Percentiles rank a stretch among this genome's conserved stretches.
Conservation (phyloP, 306 rosid species). For the Cucurbita argyrosperma region DNA sequence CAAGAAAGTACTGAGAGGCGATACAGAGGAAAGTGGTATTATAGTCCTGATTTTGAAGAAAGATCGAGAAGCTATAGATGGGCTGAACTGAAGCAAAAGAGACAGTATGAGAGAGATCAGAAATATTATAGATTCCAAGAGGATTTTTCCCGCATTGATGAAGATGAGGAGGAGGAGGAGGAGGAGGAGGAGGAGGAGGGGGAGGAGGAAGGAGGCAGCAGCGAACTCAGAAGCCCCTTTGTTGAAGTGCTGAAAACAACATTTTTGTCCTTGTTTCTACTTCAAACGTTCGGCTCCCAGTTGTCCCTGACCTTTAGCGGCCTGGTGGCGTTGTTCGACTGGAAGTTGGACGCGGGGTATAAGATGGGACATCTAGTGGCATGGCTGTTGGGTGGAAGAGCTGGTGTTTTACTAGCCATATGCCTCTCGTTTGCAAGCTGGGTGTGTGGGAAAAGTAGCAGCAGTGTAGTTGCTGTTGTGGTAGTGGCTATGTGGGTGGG, state of each 20-base stretch:
- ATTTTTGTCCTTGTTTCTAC: slow-evolving; percentile 43
- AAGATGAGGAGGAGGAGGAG: slow-evolving; percentile 22
- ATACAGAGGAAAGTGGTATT: slow-evolving; percentile 28
- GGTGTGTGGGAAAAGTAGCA: slow-evolving; percentile 84
- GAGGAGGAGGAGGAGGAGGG: slow-evolving; percentile 28
- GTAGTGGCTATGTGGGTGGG: slow-evolving; percentile 83
- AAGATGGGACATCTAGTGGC: slow-evolving; percentile 64
- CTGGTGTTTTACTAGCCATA: slow-evolving; percentile 61
- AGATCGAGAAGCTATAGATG: slow-evolving; percentile 36
- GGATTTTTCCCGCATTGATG: slow-evolving; percentile 26
- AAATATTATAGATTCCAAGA: slow-evolving; percentile 20
- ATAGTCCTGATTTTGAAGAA: slow-evolving; percentile 42
- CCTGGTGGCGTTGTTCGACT: slow-evolving; percentile 55
- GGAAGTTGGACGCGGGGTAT: slow-evolving; percentile 53
- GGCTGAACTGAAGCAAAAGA: slow-evolving; percentile 48
- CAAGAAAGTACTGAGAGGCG: slow-evolving; percentile 20
- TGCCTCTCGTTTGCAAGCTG: slow-evolving; percentile 80
- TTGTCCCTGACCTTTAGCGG: slow-evolving; percentile 66
- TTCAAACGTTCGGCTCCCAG: slow-evolving; percentile 46
- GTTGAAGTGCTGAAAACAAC: slow-evolving; percentile 48
- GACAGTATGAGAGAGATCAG: slow-evolving; percentile 29
- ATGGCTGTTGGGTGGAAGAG: slow-evolving; percentile 73
- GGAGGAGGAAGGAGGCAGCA: slow-evolving; percentile 23
- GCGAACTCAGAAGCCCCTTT: slow-evolving; percentile 42
- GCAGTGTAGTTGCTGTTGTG: slow-evolving; percentile 58